A percentile compares a stretch with the other conserved stretches of the same genome.
These are phyloP conservation scores for Rhizophora mangle DNA, from an alignment of 345 rosid species.

Conservation along the genomic window DNA sequence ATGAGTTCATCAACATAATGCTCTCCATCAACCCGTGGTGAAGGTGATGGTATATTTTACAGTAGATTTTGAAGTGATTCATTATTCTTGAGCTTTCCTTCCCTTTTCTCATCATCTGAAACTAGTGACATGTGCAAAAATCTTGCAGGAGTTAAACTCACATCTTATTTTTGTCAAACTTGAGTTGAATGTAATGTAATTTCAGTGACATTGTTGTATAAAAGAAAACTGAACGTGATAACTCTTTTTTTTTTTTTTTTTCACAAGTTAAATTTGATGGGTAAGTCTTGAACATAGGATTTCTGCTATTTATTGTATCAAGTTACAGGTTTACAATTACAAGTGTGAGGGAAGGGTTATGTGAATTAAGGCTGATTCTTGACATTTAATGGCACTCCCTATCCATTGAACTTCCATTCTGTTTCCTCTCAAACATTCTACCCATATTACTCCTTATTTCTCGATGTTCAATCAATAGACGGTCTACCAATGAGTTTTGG, in stretches of 20 bases:
- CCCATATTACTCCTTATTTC: too few relatives aligned
- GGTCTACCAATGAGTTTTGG: too few relatives aligned
- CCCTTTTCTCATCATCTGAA: conserved; percentile 1
- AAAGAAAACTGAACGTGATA: conserved; percentile 5
- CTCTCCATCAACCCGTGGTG: background rate
- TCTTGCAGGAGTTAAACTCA: background rate
- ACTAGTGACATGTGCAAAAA: background rate
- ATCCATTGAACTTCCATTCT: too few relatives aligned
- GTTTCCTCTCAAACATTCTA: too few relatives aligned
- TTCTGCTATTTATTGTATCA: too few relatives aligned
- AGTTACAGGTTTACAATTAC: too few relatives aligned
- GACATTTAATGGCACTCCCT: too few relatives aligned
- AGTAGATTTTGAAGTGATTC: conserved; percentile 5
- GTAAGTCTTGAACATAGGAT: too few relatives aligned
- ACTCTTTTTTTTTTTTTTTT: background rate
- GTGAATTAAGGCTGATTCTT: too few relatives aligned
- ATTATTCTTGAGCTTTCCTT: conserved; percentile 7
- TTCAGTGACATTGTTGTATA: conserved; percentile 31
- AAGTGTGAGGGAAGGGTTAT: too few relatives aligned
- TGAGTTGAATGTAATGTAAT: conserved; percentile 12
- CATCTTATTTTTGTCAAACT: conserved; percentile 5
- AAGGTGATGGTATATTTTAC: conserved; percentile 20
- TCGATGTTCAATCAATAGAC: too few relatives aligned
- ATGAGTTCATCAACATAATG: conserved; percentile 35
- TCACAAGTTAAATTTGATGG: too few relatives aligned